Base-by-base conservation (phyloP, 176 grass and related monocot genomes). In the Oropetium thomaeum region DNA sequence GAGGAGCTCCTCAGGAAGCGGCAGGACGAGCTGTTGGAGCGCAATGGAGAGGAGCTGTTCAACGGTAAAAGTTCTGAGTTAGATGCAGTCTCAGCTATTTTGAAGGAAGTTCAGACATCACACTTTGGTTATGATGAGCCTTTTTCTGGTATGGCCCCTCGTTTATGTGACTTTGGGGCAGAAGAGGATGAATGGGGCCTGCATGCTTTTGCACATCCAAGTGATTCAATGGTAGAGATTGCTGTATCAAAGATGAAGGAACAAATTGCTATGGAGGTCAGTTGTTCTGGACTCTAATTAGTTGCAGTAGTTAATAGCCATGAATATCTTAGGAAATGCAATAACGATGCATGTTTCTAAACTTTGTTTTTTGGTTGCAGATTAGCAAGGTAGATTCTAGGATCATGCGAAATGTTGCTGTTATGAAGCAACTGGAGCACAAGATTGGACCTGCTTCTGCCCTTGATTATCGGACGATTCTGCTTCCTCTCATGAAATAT, bases 311-410 rank as follows among this genome's bases (percentile, higher is more conserved):
- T 72, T 64, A 37, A 4, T 27, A 39, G 33, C 57, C 58, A 17
- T 68, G 80, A 42, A 58, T 22, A 51, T 62, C 51, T 40, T 76
- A 12, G 30, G 44, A 49, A 40, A 62, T 68, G 32, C 40, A 85
- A 32, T 81, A 75, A 42, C 27, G 10, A 47, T 81, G 19, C 62
- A 39, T 74, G 17, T 74, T 54, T 55, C 3, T 34, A 41, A 72
- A 60, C 27, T 78, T 40, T n/a, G n/a, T n/a, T 44, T 82, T 25
- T 81, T 25, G 44, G 57, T 71, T 92, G 53, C 82, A 96, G 96
- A 65, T 99, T 84, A 75, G 79, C 82, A 99, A 92, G 89, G 34
- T 82, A 77, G 96, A 99, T 57, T 82, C 91, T 73, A 89, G 77
- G 65, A 99, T 96, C 64, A 82, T 96, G 92, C 81, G 87, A 77